Evolutionary conservation across 177 flowering plant species (phyloP), one percentile per base, ranked within the genome.

Genomic region (Vitis hybrid): DNA sequence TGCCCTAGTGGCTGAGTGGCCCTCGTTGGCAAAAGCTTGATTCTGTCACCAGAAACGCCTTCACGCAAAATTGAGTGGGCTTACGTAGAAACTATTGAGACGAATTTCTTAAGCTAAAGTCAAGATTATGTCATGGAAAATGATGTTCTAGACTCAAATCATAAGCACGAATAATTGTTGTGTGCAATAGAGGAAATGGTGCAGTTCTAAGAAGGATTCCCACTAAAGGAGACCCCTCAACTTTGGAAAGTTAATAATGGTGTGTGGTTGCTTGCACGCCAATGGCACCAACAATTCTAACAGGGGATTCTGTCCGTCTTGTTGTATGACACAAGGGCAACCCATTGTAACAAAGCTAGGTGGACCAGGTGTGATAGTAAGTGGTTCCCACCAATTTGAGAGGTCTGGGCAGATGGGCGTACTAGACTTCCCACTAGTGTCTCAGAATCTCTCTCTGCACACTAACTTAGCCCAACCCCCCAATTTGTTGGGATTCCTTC

Each of bases 401-500:
- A 52, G 50, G 20, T 18, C 5, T 59, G 75, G 17, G 75, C 10
- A 66, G 52, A 59, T 66, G 75, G 70, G 66, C 31, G 66, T 73
- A 62, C 18, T 73, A 66, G 75, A 66, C 47, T 72, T 72, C 59
- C 70, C 61, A 66, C 64, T 50, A 22, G 11, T 1, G 57, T 44
- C 49, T 44, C 15, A 11, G 13, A 57, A 1, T 38, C 50, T 38
- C 18, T 38, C 47, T 38, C 47, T 5, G 28, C 28, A 24, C 47
- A 5, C 9, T 38, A 8, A 5, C 47, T 38, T 38, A 38, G 47
- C 47, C 9, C 47, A 38, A 38, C 28, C 53, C 53, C 69, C 69
- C 74, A 64, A 71, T 31, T 71, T 71, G 74, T 20, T 22, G 69
- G 74, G 65, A 59, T 72, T 72, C 75, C 53, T 19, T 65, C 59